Conservation (phyloP, 352 stramenopile genomes). For the Achlya hypogyna region DNA sequence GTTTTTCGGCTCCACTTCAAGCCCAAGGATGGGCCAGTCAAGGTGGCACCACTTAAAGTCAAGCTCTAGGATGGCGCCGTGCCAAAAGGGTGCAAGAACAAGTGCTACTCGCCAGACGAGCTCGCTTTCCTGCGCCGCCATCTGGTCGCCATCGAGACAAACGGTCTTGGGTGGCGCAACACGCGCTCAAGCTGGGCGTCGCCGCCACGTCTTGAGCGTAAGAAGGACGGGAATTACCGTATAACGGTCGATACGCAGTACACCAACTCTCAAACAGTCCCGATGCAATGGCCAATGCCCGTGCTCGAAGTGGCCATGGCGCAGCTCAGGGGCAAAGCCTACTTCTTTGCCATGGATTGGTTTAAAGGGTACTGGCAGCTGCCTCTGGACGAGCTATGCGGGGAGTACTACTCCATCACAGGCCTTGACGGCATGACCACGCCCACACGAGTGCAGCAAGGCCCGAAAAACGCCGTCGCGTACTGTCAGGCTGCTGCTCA, state of each 20-base stretch:
- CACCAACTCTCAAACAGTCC: slow-evolving; percentile 18
- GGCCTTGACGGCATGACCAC: slow-evolving; percentile 22
- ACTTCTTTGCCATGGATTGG: slow-evolving; percentile 22
- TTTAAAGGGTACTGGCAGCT: slow-evolving; percentile 24
- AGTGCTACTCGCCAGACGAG: slow-evolving; percentile 14
- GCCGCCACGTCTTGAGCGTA: slow-evolving; percentile 11
- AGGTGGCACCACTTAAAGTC: slow-evolving; percentile 13
- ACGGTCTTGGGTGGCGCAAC: slow-evolving; percentile 18
- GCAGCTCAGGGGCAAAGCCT: slow-evolving; percentile 4
- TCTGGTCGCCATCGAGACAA: slow-evolving; percentile 19
- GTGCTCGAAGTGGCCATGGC: slow-evolving; percentile 15
- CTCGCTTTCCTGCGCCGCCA: slow-evolving; percentile 19
- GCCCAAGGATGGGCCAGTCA: not conserved
- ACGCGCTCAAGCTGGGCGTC: slow-evolving; percentile 19
- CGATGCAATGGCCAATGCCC: slow-evolving; percentile 19
- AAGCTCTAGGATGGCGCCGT: not conserved
- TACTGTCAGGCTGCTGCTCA: slow-evolving; percentile 24
- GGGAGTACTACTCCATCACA: slow-evolving; percentile 22
- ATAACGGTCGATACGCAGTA: slow-evolving; percentile 22
- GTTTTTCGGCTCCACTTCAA: not conserved
- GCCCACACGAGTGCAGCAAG: slow-evolving; percentile 20
- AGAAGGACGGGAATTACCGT: slow-evolving; percentile 17
- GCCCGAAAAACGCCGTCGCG: slow-evolving; percentile 10
- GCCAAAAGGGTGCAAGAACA: not conserved
- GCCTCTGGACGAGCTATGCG: not conserved